phyloP scores from a whole-genome alignment of 73 alveolate genomes.

The Paramecium octaurelia region DNA sequence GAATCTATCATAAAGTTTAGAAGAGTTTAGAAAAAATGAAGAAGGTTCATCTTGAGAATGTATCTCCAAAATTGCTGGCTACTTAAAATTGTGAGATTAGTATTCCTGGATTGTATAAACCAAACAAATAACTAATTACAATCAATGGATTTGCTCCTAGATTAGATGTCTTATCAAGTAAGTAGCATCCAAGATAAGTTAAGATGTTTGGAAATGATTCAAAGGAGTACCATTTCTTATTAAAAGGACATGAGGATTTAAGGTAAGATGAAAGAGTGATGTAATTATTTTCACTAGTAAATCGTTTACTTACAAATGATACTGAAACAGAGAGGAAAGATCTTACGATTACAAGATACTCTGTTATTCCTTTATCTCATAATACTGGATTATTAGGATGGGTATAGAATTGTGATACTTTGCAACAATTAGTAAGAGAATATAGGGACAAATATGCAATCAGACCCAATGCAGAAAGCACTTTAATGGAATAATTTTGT shows the following conservation, averaged over 20 bases:
- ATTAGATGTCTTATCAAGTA: constrained; percentile 84
- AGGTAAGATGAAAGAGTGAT: constrained; percentile 97
- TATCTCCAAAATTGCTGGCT: constrained; percentile 75
- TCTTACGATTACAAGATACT: constrained; percentile 87
- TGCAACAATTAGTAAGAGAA: constrained; percentile 89
- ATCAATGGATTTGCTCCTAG: constrained; percentile 82
- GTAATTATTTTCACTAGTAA: constrained; percentile 92
- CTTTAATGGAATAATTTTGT: constrained; percentile 81
- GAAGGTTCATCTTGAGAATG: constrained; percentile 66
- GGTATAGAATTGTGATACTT: constrained; percentile 98
- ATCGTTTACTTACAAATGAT: constrained; percentile 87
- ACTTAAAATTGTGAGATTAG: constrained; percentile 78
- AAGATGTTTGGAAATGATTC: constrained; percentile 93
- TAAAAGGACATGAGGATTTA: constrained; percentile 98
- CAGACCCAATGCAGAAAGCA: constrained; percentile 82
- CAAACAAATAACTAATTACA: constrained; percentile 73
- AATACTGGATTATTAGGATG: constrained; percentile 98
- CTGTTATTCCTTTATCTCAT: constrained; percentile 93
- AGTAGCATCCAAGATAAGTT: constrained; percentile 95
- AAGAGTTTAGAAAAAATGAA: constrained; percentile 74
- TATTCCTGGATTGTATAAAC: constrained; percentile 89
- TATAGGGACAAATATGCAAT: constrained; percentile 87
- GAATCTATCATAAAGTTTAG: constrained; percentile 76
- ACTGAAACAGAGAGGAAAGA: constrained; percentile 89
- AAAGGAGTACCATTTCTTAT: constrained; percentile 88